A percentile compares a stretch with the other conserved stretches of the same genome.
phyloP scores from a whole-genome alignment of 2,329 filamentous ascomycete species.

The Tolypocladium album region DNA sequence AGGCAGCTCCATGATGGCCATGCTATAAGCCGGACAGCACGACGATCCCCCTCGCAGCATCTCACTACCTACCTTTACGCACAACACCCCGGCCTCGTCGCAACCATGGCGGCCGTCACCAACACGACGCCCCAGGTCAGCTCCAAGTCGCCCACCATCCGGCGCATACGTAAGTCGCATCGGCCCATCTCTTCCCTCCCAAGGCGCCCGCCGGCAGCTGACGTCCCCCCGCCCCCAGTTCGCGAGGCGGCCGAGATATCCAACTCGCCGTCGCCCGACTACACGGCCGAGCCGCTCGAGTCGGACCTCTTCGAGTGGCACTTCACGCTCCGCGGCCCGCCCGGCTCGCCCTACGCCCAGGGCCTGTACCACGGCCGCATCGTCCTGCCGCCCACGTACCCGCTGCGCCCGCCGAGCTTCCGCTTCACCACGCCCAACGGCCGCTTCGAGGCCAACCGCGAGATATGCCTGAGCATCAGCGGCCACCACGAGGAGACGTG shows the following conservation, averaged over 20 bases:
- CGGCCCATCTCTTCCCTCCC: no score
- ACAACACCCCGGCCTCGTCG: no score
- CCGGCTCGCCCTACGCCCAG: conserved; percentile 63
- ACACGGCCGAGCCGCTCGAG: conserved; percentile 76
- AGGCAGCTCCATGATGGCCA: not conserved
- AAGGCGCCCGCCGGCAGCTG: no score
- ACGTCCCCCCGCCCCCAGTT: conserved; percentile 34
- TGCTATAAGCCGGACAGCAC: not conserved
- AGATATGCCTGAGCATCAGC: conserved; percentile 90
- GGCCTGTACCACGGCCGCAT: conserved; percentile 97
- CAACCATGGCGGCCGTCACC: not conserved
- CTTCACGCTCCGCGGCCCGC: conserved; percentile 89
- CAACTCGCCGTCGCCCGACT: conserved; percentile 69
- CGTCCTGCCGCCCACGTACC: conserved; percentile 79
- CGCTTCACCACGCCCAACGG: conserved; percentile 88
- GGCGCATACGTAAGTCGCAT: conserved; percentile 64
- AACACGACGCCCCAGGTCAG: conserved; percentile 39
- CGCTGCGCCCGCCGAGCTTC: conserved; percentile 86
- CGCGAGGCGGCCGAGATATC: conserved; percentile 87
- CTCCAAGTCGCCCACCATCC: conserved; percentile 72
- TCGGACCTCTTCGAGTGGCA: conserved; percentile 96
- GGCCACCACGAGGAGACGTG: conserved; percentile 97
- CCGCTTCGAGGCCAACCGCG: conserved; percentile 89
- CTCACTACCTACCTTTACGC: no score
- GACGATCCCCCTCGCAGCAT: not conserved